These are phyloP conservation scores for Cercospora sojina DNA, from an alignment of 2,329 filamentous ascomycete genomes.

Conservation along the genomic window DNA sequence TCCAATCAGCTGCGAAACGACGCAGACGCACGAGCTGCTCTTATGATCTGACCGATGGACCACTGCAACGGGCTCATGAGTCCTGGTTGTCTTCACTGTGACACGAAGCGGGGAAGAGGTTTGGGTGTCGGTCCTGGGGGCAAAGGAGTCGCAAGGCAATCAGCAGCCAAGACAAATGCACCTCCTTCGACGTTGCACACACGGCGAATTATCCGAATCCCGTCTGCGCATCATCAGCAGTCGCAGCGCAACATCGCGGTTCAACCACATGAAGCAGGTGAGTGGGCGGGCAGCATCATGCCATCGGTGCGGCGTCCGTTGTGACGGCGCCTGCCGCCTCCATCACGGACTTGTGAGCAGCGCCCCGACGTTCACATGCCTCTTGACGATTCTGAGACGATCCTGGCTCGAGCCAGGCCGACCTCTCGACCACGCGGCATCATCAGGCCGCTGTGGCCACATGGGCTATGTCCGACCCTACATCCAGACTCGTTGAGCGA, in stretches of 20 bases:
- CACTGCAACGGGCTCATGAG: neutral
- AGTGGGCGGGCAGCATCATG: neutral
- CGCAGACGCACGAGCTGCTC: too few species aligned
- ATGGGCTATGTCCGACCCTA: neutral
- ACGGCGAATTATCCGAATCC: neutral
- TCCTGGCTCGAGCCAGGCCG: neutral
- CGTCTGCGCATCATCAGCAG: neutral
- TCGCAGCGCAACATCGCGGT: neutral
- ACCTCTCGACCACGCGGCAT: neutral
- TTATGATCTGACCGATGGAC: neutral
- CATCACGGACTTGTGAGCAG: neutral
- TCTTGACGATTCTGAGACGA: neutral
- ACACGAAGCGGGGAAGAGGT: neutral
- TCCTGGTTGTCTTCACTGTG: neutral
- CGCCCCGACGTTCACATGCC: neutral
- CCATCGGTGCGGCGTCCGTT: neutral
- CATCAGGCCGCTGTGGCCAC: neutral
- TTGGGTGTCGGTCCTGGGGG: neutral
- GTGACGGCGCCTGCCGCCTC: neutral
- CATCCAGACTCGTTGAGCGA: neutral
- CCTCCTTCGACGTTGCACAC: neutral
- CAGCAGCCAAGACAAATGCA: neutral
- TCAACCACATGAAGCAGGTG: neutral
- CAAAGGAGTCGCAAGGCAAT: too few species aligned
- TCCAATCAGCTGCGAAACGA: too few species aligned